Evolutionary conservation across 768 basidiomycete genomes (phyloP), one percentile per base, ranked within the genome.

Genomic region (Auriscalpium vulgare): DNA sequence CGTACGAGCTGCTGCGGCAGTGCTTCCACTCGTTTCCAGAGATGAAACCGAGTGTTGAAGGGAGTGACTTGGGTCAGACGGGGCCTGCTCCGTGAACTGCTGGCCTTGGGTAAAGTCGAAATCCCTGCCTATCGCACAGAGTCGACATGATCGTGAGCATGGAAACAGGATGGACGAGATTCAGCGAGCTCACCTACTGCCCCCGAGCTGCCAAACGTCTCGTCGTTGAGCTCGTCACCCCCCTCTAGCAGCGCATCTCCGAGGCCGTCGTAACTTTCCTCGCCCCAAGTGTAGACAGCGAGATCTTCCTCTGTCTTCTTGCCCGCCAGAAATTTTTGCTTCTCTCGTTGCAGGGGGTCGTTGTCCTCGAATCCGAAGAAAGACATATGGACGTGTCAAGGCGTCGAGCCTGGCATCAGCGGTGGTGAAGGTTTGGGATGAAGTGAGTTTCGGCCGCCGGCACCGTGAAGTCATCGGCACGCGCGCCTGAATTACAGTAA

Each of bases 201-300:
- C 37, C 78, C 84, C 50, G 74, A 61, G 43, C 72, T 79, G 35
- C 95, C 97, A 73, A 99, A 99, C 2, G 97, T 99, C 75, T 95
- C 93, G 70, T 95, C 92, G 72, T 99, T 98, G 63, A 95, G 68
- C 62, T 95, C 94, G 76, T 97, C 94, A 55, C 84, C 85, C 44
- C 86, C 87, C 71, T 98, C 95, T 63, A 87, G 83, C 53, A 97
- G 79, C 50, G 83, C 83, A 71, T 91, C 87, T 52, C 88, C 93
- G 29, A 95, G 82, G 43, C 89, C 91, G 69, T 95, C 91, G 67
- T 94, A 93, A 62, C 83, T 84, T 43, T 90, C 90, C 62, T 90
- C 88, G 10, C 90, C 92, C 91, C 91, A 97, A 47, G 87, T 91
- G 71, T 91, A 95, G 48, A 94, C 90, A 3, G 91, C 87, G 59